Percentiles rank a stretch among this genome's conserved stretches.
These are phyloP conservation scores for Microstroma glucosiphilum DNA, from an alignment of 1,284 basidiomycete genomes.

Conservation along the genomic window DNA sequence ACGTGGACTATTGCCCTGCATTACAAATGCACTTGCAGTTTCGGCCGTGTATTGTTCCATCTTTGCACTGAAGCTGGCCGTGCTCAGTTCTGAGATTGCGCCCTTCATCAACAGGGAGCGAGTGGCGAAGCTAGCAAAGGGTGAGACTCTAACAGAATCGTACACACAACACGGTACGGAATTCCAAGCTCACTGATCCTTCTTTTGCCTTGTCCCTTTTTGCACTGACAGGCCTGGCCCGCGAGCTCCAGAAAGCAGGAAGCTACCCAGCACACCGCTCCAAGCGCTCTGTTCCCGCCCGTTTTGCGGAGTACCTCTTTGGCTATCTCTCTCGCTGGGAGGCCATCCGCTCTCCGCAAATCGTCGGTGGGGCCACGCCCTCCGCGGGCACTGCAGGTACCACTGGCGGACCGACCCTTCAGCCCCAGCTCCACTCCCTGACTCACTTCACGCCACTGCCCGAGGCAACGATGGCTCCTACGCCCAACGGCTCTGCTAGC, in stretches of 20 bases:
- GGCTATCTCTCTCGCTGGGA: conserved; percentile 1
- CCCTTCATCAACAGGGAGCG: conserved; percentile 2
- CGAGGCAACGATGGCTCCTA: neutral
- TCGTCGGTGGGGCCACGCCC: neutral
- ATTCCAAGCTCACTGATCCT: neutral
- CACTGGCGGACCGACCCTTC: neutral
- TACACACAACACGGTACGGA: too few species aligned
- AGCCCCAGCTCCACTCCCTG: neutral
- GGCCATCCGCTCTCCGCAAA: neutral
- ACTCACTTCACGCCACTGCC: neutral
- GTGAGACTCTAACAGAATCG: neutral
- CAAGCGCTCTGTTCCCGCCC: neutral
- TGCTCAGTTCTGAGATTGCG: neutral
- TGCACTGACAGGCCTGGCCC: neutral
- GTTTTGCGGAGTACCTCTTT: neutral
- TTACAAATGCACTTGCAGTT: conserved; percentile 20
- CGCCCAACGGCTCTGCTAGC: neutral
- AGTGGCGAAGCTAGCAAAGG: neutral
- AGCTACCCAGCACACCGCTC: neutral
- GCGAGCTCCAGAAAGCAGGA: conserved; percentile 1
- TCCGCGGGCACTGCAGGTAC: too few species aligned
- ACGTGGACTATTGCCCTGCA: conserved; percentile 13
- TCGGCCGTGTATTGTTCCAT: conserved; percentile 10
- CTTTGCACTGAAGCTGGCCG: neutral
- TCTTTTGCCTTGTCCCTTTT: neutral